Evolutionary conservation across 129 eudicot genomes (phyloP), one percentile per base, ranked within the genome.

Genomic region (Deinandra increscens): DNA sequence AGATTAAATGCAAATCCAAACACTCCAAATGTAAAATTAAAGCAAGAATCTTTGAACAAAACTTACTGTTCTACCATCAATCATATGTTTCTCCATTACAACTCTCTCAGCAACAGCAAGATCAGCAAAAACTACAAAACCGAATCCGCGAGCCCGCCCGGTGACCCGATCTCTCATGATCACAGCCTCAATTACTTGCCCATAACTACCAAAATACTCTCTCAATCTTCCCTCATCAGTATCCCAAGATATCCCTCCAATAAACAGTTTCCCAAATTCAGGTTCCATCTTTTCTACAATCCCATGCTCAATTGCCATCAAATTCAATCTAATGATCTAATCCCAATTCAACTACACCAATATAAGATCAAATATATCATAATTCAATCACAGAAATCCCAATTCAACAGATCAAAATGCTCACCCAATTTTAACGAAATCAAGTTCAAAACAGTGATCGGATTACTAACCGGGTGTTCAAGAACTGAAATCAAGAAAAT

Each of bases 61-160:
- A 26, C 53, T 46, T 46, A 46, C 53, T 46, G 53, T 46, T 46
- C 53, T 46, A 46, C 53, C 53, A 46, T 46, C 53, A 46, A 46
- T 46, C 53, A 46, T 46, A n/a, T 46, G 53, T 46, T 46, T 46
- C 53, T 46, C 53, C 53, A 46, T 14, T 2, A 46, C 53, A 46
- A 46, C 53, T 6, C 53, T 46, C 53, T 46, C 53, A 0, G 53
- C 53, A 46, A 46, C 53, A 46, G 53, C 53, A n/a, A 18, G 17
- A 46, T 46, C 53, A 46, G 53, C 53, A 46, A 46, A 46, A 7
- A 46, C 53, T 0, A 46, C 53, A 46, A 46, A 46, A n/a, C 53
- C 53, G 9, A 46, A 46, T 18, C 53, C 53, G 6, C 53, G 53
- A n/a, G 53, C 53, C 6, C 53, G 53, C 53, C 53, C 53, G 1